Evolutionary conservation across 345 rosid genomes (phyloP).

Genomic region (Boechera retrofracta): DNA sequence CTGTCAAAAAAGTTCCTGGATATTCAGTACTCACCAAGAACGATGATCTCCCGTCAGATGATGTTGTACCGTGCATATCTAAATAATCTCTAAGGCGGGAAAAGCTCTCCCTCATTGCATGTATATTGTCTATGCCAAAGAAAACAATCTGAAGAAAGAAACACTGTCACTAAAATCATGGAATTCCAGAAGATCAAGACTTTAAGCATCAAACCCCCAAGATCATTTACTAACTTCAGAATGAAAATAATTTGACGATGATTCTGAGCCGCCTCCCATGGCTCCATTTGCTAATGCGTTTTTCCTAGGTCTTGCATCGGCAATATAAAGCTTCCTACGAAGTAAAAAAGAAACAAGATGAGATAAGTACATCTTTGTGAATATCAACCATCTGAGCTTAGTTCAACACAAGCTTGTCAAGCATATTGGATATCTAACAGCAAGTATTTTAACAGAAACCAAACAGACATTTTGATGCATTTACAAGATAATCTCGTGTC

Average conservation of each 20-base stretch:
- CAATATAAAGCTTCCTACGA: slow-evolving; percentile 89
- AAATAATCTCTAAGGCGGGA: slow-evolving; percentile 91
- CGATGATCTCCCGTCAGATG: slow-evolving; percentile 97
- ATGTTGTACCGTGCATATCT: slow-evolving; percentile 91
- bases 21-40: slow-evolving; percentile 73
- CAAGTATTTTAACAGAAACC: slow-evolving; percentile 3
- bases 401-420: slow-evolving; percentile 24
- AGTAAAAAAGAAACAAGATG: slow-evolving; percentile 12
- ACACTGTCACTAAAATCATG: slow-evolving; percentile 29
- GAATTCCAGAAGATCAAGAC: slow-evolving; percentile 15
- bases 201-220: slow-evolving; percentile 28
- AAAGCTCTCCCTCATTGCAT: slow-evolving; percentile 98
- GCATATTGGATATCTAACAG: slow-evolving; percentile 16
- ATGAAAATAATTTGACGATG: slow-evolving; percentile 91
- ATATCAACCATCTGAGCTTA: slow-evolving; percentile 9
- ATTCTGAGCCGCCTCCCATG: slow-evolving; percentile 99
- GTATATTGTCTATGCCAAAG: slow-evolving; percentile 98
- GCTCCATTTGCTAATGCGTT: slow-evolving; percentile 99
- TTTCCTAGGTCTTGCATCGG: slow-evolving; percentile 98
- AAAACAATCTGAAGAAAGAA: slow-evolving; percentile 72
- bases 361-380: slow-evolving; percentile 8
- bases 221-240: slow-evolving; percentile 72
- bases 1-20: slow-evolving; percentile 11
- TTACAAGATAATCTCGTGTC: neutral
- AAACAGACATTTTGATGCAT: slow-evolving; percentile 24